Percentiles rank a stretch among this genome's conserved stretches.
phyloP scores from a whole-genome alignment of 2,329 filamentous ascomycete genomes.

The Cladosporium sp. region DNA sequence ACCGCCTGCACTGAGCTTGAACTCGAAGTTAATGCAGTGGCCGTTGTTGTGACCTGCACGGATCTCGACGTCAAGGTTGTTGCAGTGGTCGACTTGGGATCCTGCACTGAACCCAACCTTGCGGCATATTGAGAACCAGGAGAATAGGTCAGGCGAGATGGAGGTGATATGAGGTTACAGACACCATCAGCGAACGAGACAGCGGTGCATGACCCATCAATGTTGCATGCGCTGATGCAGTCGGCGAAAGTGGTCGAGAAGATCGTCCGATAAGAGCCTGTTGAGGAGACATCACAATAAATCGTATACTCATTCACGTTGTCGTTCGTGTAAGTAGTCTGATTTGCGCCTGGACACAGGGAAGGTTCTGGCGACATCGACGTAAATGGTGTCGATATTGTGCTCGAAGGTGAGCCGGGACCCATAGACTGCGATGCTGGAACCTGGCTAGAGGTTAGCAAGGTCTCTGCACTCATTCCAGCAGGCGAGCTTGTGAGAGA shows the following conservation, averaged over 20 bases:
- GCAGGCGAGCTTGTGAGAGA: too few relatives aligned
- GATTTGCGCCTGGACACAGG: not conserved
- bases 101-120: not conserved
- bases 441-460: not conserved
- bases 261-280: not conserved
- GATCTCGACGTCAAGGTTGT: too few relatives aligned
- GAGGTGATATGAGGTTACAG: not conserved
- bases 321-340: not conserved
- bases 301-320: not conserved
- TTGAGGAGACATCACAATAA: constrained; percentile 3
- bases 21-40: not conserved
- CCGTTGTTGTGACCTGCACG: not conserved
- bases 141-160: not conserved
- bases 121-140: not conserved
- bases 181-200: not conserved
- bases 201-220: not conserved
- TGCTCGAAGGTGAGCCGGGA: not conserved
- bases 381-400: not conserved
- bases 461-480: not conserved
- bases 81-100: too few relatives aligned
- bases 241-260: not conserved
- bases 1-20: not conserved
- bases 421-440: not conserved
- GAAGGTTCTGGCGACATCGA: constrained; percentile 2
- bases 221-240: constrained; percentile 4